Percentiles rank a stretch among this genome's conserved stretches.
Evolutionary conservation across 2,329 filamentous ascomycete genomes (phyloP).

Genomic region (Pestalotiopsis sp.): DNA sequence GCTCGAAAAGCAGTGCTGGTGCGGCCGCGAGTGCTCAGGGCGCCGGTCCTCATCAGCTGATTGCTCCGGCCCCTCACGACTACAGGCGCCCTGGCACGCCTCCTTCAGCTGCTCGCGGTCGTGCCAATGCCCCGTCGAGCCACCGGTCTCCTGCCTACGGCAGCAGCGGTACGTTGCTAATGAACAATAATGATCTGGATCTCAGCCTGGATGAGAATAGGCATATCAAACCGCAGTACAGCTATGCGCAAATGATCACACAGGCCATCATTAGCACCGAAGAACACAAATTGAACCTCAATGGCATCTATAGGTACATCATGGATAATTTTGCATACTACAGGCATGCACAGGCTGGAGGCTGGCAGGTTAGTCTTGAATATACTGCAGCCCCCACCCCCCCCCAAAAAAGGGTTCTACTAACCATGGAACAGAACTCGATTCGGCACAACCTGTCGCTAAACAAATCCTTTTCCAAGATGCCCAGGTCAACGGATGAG

Average conservation of each 20-base stretch:
- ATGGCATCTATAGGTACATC: conserved; percentile 93
- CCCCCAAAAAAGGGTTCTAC: conserved; percentile 2
- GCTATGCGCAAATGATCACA: conserved; percentile 95
- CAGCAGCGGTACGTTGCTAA: conserved; percentile 41
- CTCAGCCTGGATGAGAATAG: conserved; percentile 81
- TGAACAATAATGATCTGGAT: conserved; percentile 62
- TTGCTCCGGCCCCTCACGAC: conserved; percentile 61
- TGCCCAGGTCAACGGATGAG: conserved; percentile 88
- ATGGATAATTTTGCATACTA: conserved; percentile 92
- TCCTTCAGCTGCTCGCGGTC: conserved; percentile 42
- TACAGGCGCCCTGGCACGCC: conserved; percentile 63
- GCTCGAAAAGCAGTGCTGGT: not conserved
- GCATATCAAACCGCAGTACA: conserved; percentile 93
- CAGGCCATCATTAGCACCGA: conserved; percentile 88
- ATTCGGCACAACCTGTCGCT: conserved; percentile 95
- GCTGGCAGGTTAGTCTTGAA: conserved; percentile 76
- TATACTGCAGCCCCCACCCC: not conserved
- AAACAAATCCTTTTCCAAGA: conserved; percentile 93
- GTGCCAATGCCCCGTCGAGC: conserved; percentile 28
- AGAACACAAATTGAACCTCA: conserved; percentile 86
- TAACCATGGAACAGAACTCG: conserved; percentile 66
- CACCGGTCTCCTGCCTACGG: conserved; percentile 40
- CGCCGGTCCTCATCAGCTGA: conserved; percentile 37
- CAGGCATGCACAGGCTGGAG: conserved; percentile 70
- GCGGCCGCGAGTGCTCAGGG: not conserved